These are phyloP conservation scores for Paspalum vaginatum DNA, from an alignment of 176 grass and related monocot genomes.

Conservation along the genomic window DNA sequence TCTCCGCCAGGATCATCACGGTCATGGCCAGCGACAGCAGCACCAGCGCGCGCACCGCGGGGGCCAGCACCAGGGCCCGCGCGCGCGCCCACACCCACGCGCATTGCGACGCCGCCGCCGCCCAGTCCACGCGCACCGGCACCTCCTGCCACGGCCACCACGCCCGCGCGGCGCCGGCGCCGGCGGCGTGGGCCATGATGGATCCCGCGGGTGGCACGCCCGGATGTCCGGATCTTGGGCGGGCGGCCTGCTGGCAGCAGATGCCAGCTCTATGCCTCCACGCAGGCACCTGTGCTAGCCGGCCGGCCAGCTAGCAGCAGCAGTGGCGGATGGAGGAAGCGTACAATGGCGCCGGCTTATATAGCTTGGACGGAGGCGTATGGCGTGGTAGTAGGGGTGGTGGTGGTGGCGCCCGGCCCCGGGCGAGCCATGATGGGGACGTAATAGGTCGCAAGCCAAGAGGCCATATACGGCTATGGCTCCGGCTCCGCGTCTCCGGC, in stretches of 20 bases:
- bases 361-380: slow-evolving; percentile 25
- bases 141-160: slow-evolving; percentile 39
- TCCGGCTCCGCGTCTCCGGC: neutral
- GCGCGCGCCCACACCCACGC: slow-evolving; percentile 12
- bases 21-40: slow-evolving; percentile 63
- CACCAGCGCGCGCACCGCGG: slow-evolving; percentile 40
- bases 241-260: too few species aligned
- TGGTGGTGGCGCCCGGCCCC: neutral
- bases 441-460: neutral
- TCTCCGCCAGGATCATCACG: slow-evolving; percentile 71
- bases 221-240: neutral
- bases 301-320: slow-evolving; percentile 12
- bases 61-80: slow-evolving; percentile 56
- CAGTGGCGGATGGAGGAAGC: neutral
- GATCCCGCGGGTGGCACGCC: neutral
- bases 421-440: slow-evolving; percentile 14
- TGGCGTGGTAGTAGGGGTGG: neutral
- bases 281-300: neutral
- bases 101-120: slow-evolving; percentile 43
- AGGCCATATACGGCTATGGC: neutral
- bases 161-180: neutral
- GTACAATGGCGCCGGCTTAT: slow-evolving; percentile 13
- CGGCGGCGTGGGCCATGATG: neutral
- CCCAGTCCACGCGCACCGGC: slow-evolving; percentile 48
- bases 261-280: neutral